phyloP scores from a whole-genome alignment of 2,329 filamentous ascomycete genomes.

The Aspergillus versicolor region DNA sequence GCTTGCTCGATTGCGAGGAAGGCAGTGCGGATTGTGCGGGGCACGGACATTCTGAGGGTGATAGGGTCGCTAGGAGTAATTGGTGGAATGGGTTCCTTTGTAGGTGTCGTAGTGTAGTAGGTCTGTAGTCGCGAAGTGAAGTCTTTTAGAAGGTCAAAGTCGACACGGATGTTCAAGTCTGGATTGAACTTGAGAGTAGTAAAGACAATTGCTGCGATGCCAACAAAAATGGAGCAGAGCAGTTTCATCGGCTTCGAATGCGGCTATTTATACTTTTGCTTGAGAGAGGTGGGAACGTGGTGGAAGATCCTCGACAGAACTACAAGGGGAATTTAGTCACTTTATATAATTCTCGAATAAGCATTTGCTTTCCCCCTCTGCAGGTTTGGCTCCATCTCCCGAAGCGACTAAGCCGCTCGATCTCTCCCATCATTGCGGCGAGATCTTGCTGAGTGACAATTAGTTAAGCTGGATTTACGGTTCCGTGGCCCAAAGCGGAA shows the following conservation, averaged over 20 bases:
- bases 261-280: constrained; percentile 31
- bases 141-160: constrained; percentile 15
- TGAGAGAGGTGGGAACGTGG: constrained; percentile 14
- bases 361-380: not conserved
- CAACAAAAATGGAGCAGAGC: constrained; percentile 38
- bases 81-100: constrained; percentile 1
- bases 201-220: constrained; percentile 34
- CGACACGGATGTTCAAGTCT: constrained; percentile 18
- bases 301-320: constrained; percentile 19
- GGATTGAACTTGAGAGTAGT: constrained; percentile 14
- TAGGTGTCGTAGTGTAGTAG: constrained; percentile 14
- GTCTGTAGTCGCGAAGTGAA: constrained; percentile 17
- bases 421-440: not conserved
- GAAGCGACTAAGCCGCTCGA: not conserved
- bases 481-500: not conserved
- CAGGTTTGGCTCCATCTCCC: not conserved
- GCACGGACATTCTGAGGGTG: constrained; percentile 59
- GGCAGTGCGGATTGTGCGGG: constrained; percentile 76
- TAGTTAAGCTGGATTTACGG: not conserved
- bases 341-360: constrained; percentile 21
- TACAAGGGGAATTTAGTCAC: constrained; percentile 25
- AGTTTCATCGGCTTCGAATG: constrained; percentile 32
- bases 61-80: constrained; percentile 34
- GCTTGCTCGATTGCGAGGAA: constrained; percentile 83
- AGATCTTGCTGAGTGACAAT: not conserved